Evolutionary conservation across 352 stramenopile genomes (phyloP), one percentile per base, ranked within the genome.

Genomic region (Phytopythium cucurbitacearum): DNA sequence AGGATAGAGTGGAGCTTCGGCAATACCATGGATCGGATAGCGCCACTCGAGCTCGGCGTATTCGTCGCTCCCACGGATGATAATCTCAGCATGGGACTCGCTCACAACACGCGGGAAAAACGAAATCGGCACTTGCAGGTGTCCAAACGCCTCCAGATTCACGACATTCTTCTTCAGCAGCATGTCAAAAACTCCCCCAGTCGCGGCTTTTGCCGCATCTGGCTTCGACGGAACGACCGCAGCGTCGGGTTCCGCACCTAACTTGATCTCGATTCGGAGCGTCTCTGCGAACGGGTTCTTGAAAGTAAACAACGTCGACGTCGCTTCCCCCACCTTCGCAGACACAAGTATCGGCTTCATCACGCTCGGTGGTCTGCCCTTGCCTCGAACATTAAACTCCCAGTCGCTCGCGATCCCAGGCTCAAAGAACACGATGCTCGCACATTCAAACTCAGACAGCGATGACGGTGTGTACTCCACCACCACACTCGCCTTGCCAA

Each of bases 381-480:
- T 69, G 36, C 94, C 94, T 28, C 67, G 62, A 10, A 96, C 80
- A 2, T 71, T 53, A 46, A 97, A 98, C 11, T 85, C 78, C 87
- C 91, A 97, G 44, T 97, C 85, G 42, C 93, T 97, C 7, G 92
- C 78, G 11, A 91, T 67, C 7, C 72, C 69, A 0, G 87, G 71
- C 54, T 83, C 73, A 6, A 80, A 76, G 56, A 97, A 94, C 0
- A 80, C 64, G 28, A 98, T 67, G 0, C 71, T 75, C 1, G 77
- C 65, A 0, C 52, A 60, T 50, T 97, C 87, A 21, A 74, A 84
- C 32, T 96, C 80, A 1, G 78, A 91, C 0, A 98, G 54, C 3
- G 78, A 97, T 7, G 83, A 96, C 33, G 94, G 93, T 6, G 80
- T 96, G 70, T 98, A 98, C 45, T 94, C 71, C 2, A 98, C 59